Conservation (phyloP, 2,329 filamentous ascomycete species). For the Fusarium falciforme region DNA sequence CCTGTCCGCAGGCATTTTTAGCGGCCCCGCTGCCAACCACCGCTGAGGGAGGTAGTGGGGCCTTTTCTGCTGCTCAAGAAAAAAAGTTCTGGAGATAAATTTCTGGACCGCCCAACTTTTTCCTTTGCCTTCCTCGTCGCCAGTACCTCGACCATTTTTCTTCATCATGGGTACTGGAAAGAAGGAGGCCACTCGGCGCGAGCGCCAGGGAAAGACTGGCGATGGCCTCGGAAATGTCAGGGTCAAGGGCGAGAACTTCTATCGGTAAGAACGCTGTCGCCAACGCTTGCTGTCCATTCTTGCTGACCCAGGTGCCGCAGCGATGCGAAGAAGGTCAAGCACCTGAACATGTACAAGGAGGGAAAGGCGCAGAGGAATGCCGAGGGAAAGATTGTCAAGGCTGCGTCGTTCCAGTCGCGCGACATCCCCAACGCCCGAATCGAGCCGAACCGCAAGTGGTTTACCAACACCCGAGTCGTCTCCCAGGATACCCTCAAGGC, state of each 20-base stretch:
- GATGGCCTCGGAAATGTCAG: constrained; percentile 94
- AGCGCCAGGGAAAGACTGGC: constrained; percentile 84
- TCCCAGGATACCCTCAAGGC: constrained; percentile 87
- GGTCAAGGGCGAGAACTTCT: constrained; percentile 98
- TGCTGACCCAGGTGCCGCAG: constrained; percentile 44
- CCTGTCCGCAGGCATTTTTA: constrained; percentile 12
- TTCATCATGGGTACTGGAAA: constrained; percentile 85
- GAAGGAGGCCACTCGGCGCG: constrained; percentile 87
- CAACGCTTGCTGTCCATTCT: not conserved
- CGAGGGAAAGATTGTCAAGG: constrained; percentile 84
- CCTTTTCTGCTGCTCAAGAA: constrained; percentile 34
- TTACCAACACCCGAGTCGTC: constrained; percentile 91
- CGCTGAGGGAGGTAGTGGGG: constrained; percentile 37
- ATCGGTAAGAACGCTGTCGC: constrained; percentile 67
- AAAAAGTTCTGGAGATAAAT: constrained; percentile 45
- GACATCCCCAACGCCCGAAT: constrained; percentile 87
- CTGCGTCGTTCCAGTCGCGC: constrained; percentile 84
- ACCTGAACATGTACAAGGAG: constrained; percentile 90
- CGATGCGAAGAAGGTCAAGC: constrained; percentile 87
- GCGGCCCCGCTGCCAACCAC: constrained; percentile 40
- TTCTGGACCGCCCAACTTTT: constrained; percentile 37
- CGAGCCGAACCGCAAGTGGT: constrained; percentile 98
- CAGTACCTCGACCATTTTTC: constrained; percentile 35
- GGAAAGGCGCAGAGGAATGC: constrained; percentile 86
- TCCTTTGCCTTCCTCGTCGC: constrained; percentile 29